Evolutionary conservation across 768 basidiomycete genomes (phyloP).

Genomic region (Naganishia friedmannii): DNA sequence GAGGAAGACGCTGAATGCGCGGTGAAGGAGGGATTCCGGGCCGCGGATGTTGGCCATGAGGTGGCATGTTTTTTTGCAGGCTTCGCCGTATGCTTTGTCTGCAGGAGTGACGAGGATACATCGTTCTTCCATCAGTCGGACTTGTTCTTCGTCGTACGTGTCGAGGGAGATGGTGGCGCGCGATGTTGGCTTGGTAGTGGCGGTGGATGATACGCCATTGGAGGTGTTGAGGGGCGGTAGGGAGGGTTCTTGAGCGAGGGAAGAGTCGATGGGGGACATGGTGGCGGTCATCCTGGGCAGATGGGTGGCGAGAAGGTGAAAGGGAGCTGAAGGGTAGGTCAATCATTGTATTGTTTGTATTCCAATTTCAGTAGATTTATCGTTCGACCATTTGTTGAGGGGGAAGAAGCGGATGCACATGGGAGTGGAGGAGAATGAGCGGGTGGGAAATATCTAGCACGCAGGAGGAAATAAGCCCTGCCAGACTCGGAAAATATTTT

Average conservation of each 20-base stretch:
- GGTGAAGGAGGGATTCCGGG: constrained; percentile 82
- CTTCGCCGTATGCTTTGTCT: constrained; percentile 51
- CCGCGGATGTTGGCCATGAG: constrained; percentile 84
- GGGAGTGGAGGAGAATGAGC: neutral
- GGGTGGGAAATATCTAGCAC: neutral
- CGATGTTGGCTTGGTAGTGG: neutral
- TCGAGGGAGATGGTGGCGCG: constrained; percentile 26
- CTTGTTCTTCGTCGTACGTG: constrained; percentile 74
- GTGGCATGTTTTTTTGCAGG: constrained; percentile 95
- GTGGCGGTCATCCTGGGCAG: constrained; percentile 8
- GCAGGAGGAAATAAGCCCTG: neutral
- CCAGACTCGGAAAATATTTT: neutral
- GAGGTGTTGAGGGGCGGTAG: constrained; percentile 3
- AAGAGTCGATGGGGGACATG: constrained; percentile 3
- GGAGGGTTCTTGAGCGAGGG: constrained; percentile 18
- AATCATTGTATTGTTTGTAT: no score
- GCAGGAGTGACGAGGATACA: constrained; percentile 50
- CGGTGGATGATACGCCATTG: neutral
- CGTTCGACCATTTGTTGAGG: constrained; percentile 18
- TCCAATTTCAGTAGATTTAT: neutral
- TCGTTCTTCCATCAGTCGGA: constrained; percentile 88
- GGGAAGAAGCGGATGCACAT: neutral
- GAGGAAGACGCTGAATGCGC: constrained; percentile 95
- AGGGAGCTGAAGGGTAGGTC: neutral
- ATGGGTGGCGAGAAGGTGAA: neutral